A percentile compares a stretch with the other conserved stretches of the same genome.
Evolutionary conservation across 345 rosid species (phyloP).

Genomic region (Microthlaspi erraticum): DNA sequence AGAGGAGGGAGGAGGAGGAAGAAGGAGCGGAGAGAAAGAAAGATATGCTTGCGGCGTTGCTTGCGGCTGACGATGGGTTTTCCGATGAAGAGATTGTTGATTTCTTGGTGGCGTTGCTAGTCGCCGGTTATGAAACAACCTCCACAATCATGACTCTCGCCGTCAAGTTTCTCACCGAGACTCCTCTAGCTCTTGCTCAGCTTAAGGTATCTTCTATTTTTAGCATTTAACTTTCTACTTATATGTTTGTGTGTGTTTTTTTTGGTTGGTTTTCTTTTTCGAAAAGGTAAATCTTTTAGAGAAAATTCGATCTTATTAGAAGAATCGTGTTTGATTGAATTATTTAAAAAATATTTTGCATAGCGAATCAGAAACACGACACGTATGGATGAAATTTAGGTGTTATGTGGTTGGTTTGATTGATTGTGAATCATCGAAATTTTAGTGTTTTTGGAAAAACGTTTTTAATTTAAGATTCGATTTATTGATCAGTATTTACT

Average conservation of each 20-base stretch:
- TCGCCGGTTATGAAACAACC: conserved; percentile 98
- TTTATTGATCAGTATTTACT: conserved; percentile 1
- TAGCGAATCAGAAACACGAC: conserved; percentile 21
- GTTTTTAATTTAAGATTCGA: conserved; percentile 20
- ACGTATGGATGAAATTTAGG: conserved; percentile 28
- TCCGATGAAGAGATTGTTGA: conserved; percentile 91
- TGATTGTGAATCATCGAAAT: conserved; percentile 34
- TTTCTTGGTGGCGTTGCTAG: conserved; percentile 82
- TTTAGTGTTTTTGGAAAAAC: conserved; percentile 24
- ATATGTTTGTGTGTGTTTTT: not conserved
- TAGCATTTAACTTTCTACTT: not conserved
- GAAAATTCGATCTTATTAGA: not conserved
- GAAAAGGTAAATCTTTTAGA: not conserved
- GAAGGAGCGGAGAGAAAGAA: conserved; percentile 53
- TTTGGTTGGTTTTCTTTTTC: not conserved
- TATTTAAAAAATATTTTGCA: not conserved
- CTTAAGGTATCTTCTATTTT: conserved; percentile 61
- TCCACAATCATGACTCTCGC: conserved; percentile 97
- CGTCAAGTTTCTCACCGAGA: conserved; percentile 90
- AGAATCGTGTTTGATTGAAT: not conserved
- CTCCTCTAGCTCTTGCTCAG: conserved; percentile 86
- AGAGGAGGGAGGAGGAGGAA: conserved; percentile 59
- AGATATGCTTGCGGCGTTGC: conserved; percentile 83
- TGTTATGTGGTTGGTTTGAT: conserved; percentile 45
- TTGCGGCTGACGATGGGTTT: conserved; percentile 67